Conservation (phyloP, 495 filamentous ascomycete species). For the Achaetomiella virescens region DNA sequence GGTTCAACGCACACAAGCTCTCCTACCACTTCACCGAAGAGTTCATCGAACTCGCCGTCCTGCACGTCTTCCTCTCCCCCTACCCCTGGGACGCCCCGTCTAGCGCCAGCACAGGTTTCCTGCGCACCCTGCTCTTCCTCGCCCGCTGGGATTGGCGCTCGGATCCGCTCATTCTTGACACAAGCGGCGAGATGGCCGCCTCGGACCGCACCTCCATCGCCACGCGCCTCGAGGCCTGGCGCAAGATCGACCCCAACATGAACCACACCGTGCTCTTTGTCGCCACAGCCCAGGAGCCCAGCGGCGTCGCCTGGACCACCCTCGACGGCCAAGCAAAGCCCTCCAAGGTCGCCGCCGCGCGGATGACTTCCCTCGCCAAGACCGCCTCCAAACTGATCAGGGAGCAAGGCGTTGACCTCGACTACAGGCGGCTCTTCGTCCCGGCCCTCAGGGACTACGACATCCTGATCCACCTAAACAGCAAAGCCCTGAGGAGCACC, state of each 20-base stretch:
- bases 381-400: slow-evolving; percentile 58
- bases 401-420: slow-evolving; percentile 50
- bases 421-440: slow-evolving; percentile 59
- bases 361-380: slow-evolving; percentile 75
- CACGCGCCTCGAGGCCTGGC: slow-evolving; percentile 69
- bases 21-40: slow-evolving; percentile 68
- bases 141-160: slow-evolving; percentile 87
- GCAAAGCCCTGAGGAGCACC: slow-evolving; percentile 36
- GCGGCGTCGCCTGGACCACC: slow-evolving; percentile 76
- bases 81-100: slow-evolving; percentile 76
- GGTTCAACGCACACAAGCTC: slow-evolving; percentile 82
- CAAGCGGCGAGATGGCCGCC: slow-evolving; percentile 49
- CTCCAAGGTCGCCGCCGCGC: slow-evolving; percentile 72
- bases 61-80: slow-evolving; percentile 70
- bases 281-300: slow-evolving; percentile 69
- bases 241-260: slow-evolving; percentile 82
- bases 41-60: slow-evolving; percentile 72
- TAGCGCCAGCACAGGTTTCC: slow-evolving; percentile 72
- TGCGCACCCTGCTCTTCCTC: slow-evolving; percentile 69
- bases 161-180: slow-evolving; percentile 73
- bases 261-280: slow-evolving; percentile 76
- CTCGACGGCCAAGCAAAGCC: slow-evolving; percentile 44
- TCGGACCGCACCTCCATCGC: slow-evolving; percentile 55
- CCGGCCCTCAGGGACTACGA: slow-evolving; percentile 70
- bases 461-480: slow-evolving; percentile 67